Conservation (phyloP, 2,329 filamentous ascomycete species). For the Pleurostoma richardsiae region DNA sequence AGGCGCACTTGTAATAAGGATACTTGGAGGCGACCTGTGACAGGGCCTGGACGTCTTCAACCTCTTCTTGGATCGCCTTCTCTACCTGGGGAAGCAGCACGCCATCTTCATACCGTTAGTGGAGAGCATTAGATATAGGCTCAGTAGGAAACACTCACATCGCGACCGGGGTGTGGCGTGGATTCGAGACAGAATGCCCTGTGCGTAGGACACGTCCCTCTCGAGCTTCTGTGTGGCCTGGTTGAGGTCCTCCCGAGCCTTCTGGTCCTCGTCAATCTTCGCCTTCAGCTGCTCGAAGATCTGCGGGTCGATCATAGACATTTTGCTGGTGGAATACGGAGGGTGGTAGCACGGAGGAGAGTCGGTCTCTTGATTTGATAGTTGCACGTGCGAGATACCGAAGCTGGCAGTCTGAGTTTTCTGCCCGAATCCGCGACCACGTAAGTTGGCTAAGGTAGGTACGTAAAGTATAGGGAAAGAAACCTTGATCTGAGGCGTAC, state of each 20-base stretch:
- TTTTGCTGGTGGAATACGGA: constrained; percentile 4
- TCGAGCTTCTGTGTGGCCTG: constrained; percentile 79
- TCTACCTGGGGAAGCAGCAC: constrained; percentile 66
- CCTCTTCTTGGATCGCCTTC: constrained; percentile 66
- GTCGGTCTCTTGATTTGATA: too few relatives aligned
- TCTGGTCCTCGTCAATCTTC: constrained; percentile 83
- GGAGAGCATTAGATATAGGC: background rate
- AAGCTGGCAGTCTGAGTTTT: background rate
- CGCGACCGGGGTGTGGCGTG: constrained; percentile 74
- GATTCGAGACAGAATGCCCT: constrained; percentile 79
- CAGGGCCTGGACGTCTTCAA: constrained; percentile 66
- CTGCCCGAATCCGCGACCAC: constrained; percentile 6
- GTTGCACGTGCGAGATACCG: too few relatives aligned
- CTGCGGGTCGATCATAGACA: constrained; percentile 66
- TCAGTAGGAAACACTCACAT: constrained; percentile 29
- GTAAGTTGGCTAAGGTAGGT: background rate
- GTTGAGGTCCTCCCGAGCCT: constrained; percentile 76
- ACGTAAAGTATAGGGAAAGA: too few relatives aligned
- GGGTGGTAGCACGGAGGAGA: too few relatives aligned
- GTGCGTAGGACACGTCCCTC: constrained; percentile 74
- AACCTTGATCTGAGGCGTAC: too few relatives aligned
- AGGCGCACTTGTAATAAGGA: constrained; percentile 85
- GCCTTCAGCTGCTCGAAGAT: constrained; percentile 85
- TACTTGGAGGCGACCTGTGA: constrained; percentile 72
- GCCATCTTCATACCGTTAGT: constrained; percentile 45